phyloP scores from a whole-genome alignment of 176 grass and related monocot species.

The Triticum timopheevii region DNA sequence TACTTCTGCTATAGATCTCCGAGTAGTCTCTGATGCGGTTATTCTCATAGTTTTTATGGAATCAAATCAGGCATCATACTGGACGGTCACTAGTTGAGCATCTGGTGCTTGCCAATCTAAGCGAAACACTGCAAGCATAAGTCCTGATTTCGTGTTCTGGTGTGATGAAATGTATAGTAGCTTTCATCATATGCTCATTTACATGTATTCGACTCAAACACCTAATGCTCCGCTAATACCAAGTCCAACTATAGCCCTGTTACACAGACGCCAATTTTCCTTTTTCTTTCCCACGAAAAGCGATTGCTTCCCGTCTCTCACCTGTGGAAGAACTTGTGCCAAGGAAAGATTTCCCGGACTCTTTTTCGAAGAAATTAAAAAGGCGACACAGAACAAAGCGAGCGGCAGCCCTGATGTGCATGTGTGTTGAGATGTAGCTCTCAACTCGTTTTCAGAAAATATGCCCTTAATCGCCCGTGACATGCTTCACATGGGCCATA shows the following conservation, averaged over 20 bases:
- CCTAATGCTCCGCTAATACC: not conserved
- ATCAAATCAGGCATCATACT: conserved; percentile 2
- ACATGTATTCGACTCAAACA: not conserved
- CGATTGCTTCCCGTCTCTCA: not conserved
- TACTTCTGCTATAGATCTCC: not conserved
- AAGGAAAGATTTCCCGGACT: conserved; percentile 8
- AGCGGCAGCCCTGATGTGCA: not conserved
- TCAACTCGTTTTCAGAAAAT: conserved; percentile 39
- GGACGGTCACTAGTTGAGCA: not conserved
- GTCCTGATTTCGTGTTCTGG: not conserved
- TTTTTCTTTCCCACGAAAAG: not conserved
- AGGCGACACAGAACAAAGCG: not conserved
- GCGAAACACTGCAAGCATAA: conserved; percentile 28
- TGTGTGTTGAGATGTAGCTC: conserved; percentile 25
- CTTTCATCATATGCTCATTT: not conserved
- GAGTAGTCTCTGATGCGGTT: conserved; percentile 8
- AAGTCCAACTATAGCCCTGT: not conserved
- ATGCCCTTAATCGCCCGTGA: conserved; percentile 19
- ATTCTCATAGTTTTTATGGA: conserved; percentile 13
- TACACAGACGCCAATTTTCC: no score
- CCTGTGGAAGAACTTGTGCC: conserved; percentile 13
- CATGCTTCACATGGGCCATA: conserved; percentile 24
- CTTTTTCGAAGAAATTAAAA: conserved; percentile 28
- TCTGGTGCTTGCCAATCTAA: conserved; percentile 45
- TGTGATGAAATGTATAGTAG: not conserved